Base-by-base conservation (phyloP, 2,329 filamentous ascomycete species). In the Colletotrichum sp. region DNA sequence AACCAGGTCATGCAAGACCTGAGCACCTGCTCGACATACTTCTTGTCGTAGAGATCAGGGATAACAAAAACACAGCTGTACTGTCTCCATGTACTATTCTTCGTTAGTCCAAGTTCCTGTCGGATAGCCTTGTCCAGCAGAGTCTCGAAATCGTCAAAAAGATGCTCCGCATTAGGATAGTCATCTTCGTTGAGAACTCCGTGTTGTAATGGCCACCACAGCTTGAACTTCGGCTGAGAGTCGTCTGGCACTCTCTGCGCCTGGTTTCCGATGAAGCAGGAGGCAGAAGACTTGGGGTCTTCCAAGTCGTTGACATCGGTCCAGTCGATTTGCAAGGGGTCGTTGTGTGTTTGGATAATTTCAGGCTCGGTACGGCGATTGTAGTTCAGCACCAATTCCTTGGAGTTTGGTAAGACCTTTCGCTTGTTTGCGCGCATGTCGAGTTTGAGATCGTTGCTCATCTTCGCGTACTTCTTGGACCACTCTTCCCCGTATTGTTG, bases 31-130 rank as follows among this genome's bases (percentile, higher is more conserved):
- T 95, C 95, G 21, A 98, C 95, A 76, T 98, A 98, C 65, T 91
- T 91, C 82, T 98, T 97, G 85, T 99, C 97, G 84, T 98, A 99
- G 12, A 99, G 88, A 82, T 99, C 97, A 0, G 97, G 97, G 61
- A 99, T 97, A 76, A 99, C 93, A 80, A 98, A 95, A n/a, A 98
- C 96, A 78, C 95, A 98, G 79, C 94, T 97, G 84, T 98, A 98
- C 81, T 97, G 94, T 69, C 90, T 90, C 92, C 96, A 97, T 66
- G 96, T 92, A 78, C 93, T 94, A 79, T 94, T 94, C 76, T 91
- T 92, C 33, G 89, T 92, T 55, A 98, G 83, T 1, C 94, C 94
- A 11, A 98, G 88, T 79, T 98, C 95, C n/a, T 90, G 91, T 76
- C 93, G 93, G 79, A 99, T 93, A 2, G 95, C 94, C 76, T 95